Percentiles rank a stretch among this genome's conserved stretches.
phyloP scores from a whole-genome alignment of 2,329 filamentous ascomycete species.

The Stenocarpella maydis region DNA sequence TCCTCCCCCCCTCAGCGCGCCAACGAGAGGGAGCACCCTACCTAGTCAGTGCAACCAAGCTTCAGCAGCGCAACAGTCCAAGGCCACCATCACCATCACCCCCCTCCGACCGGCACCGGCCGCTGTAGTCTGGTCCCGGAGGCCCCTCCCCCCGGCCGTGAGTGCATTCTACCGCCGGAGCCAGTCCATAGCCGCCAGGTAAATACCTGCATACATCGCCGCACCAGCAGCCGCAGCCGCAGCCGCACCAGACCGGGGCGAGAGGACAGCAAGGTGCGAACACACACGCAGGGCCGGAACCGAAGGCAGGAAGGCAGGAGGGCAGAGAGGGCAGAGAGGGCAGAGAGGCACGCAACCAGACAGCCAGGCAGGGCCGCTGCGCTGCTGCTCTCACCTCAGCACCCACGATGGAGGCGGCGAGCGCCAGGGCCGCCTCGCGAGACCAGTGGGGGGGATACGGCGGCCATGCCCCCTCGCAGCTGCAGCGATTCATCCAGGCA shows the following conservation, averaged over 20 bases:
- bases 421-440: slow-evolving; percentile 91
- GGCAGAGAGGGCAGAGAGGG: too few relatives aligned
- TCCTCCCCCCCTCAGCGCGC: not conserved
- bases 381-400: slow-evolving; percentile 31
- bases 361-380: slow-evolving; percentile 7
- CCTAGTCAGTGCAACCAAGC: not conserved
- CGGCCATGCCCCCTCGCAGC: slow-evolving; percentile 76
- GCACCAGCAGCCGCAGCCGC: not conserved
- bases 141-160: slow-evolving; percentile 1
- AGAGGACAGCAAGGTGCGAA: slow-evolving; percentile 21
- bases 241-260: not conserved
- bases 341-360: too few relatives aligned
- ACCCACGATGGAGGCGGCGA: slow-evolving; percentile 85
- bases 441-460: slow-evolving; percentile 90
- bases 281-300: slow-evolving; percentile 16
- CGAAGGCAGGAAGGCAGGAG: too few relatives aligned
- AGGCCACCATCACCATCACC: slow-evolving; percentile 1
- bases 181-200: not conserved
- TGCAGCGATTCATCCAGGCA: slow-evolving; percentile 95
- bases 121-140: not conserved
- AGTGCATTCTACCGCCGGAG: slow-evolving; percentile 6
- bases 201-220: not conserved
- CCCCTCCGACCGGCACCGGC: not conserved
- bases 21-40: not conserved
- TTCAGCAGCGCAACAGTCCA: slow-evolving; percentile 5